phyloP scores from a whole-genome alignment of 306 rosid species.

The Echinosophora koreensis region DNA sequence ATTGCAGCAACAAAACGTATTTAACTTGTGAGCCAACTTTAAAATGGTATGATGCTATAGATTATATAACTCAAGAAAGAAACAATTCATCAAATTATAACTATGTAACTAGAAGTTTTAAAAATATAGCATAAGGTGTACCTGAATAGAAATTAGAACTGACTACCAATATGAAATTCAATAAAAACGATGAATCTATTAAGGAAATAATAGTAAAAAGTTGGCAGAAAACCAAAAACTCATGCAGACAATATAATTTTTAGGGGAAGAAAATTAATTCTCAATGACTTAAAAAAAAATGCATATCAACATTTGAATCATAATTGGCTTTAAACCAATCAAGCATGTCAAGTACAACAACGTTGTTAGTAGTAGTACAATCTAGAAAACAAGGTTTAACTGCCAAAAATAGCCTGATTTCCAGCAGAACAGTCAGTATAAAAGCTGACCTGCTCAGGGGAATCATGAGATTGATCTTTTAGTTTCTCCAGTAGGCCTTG shows the following conservation, averaged over 20 bases:
- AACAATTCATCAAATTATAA: slow-evolving; percentile 15
- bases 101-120: not conserved
- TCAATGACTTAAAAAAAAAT: not conserved
- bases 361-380: not conserved
- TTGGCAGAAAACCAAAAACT: not conserved
- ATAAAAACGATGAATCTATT: not conserved
- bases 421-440: slow-evolving; percentile 16
- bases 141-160: slow-evolving; percentile 20
- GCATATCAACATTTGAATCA: slow-evolving; percentile 25
- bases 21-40: not conserved
- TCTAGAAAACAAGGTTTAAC: slow-evolving; percentile 16
- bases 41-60: slow-evolving; percentile 17
- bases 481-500: slow-evolving; percentile 52
- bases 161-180: slow-evolving; percentile 3
- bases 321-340: slow-evolving; percentile 9
- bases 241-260: not conserved
- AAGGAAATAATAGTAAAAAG: slow-evolving; percentile 16
- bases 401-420: slow-evolving; percentile 15
- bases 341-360: slow-evolving; percentile 14
- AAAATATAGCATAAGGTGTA: not conserved
- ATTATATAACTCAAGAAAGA: slow-evolving; percentile 9
- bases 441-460: slow-evolving; percentile 74
- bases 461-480: slow-evolving; percentile 51
- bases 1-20: slow-evolving; percentile 19
- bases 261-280: not conserved